phyloP scores from a whole-genome alignment of 2,329 filamentous ascomycete genomes.

The Exophiala dermatitidis region DNA sequence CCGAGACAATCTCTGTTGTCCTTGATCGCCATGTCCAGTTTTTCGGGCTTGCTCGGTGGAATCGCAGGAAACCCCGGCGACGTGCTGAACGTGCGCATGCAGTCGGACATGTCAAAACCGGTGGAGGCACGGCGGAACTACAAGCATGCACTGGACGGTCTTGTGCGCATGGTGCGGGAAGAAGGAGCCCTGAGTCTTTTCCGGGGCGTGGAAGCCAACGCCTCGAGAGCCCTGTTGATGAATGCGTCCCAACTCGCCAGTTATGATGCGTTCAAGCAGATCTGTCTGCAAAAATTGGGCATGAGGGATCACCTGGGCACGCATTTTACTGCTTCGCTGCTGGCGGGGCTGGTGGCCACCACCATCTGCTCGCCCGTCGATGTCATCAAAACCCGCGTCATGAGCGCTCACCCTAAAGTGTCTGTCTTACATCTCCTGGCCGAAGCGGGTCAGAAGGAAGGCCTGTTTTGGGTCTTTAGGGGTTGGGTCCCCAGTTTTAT shows the following conservation, averaged over 20 bases:
- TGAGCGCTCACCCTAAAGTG: conserved; percentile 47
- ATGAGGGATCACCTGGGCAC: conserved; percentile 52
- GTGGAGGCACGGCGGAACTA: conserved; percentile 72
- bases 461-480: conserved; percentile 57
- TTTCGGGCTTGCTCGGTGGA: conserved; percentile 81
- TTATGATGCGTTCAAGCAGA: conserved; percentile 57
- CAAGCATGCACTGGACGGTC: conserved; percentile 76
- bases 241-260: conserved; percentile 57
- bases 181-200: conserved; percentile 74
- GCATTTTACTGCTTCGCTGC: conserved; percentile 56
- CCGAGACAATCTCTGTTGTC: conserved; percentile 53
- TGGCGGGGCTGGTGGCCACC: conserved; percentile 60
- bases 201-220: conserved; percentile 63
- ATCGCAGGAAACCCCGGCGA: conserved; percentile 90
- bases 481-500: conserved; percentile 63
- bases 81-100: conserved; percentile 97
- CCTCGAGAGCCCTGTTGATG: conserved; percentile 57
- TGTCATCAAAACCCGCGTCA: conserved; percentile 60
- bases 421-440: conserved; percentile 44
- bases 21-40: conserved; percentile 74
- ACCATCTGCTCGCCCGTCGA: conserved; percentile 62
- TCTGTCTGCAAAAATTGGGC: conserved; percentile 46
- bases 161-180: conserved; percentile 76
- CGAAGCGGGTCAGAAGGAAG: conserved; percentile 51
- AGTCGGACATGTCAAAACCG: conserved; percentile 78